Base-by-base conservation (phyloP, 2,329 filamentous ascomycete genomes). In the Raffaelea albimanens region DNA sequence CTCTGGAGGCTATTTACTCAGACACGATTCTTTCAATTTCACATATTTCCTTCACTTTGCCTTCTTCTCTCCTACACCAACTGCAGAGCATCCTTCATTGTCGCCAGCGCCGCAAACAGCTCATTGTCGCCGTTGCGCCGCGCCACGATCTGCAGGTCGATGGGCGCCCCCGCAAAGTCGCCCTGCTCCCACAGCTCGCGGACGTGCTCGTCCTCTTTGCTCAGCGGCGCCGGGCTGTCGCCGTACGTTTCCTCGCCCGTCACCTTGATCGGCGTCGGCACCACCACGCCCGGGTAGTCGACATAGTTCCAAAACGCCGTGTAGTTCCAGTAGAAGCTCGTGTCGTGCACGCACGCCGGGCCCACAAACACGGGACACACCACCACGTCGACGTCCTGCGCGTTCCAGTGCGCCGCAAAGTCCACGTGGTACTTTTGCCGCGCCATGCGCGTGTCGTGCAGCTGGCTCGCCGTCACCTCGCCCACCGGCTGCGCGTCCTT, bases 301-400 rank as follows among this genome's bases (percentile, higher is more conserved):
- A 86, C 69, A 39, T 85, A 56, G 57, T 86, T 86, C 80, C 81
- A 87, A 50, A 81, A 73, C 1, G 73, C 66, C 0, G 79, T 83
- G 54, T 86, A 86, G 2, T 72, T 72, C 80, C 82, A 87, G 68
- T 59, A 83, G 5, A 61, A 53, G 0, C 59, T 58, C 11, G 64
- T 63, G 20, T 67, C 63, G 43, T 68, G 66, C 4, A 52, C 53
- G n/a, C 56, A 56, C 1, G 66, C 66, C 3, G 65, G 62, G 2
- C 66, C 64, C 16, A 66, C 57, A 39, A 62, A 67, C 1, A 59
- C 57, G 1, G 65, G 65, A 2, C 61, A 57, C 9, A 67, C 45
- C 22, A 68, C 52, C 0, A 67, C 54, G 39, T 67, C 64, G n/a
- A 67, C 61, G 25, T 65, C 62, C 49, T 65, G 63, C 4, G 51